Evolutionary conservation across 1,284 basidiomycete species (phyloP).

Genomic region (Ceratobasidium sp.): DNA sequence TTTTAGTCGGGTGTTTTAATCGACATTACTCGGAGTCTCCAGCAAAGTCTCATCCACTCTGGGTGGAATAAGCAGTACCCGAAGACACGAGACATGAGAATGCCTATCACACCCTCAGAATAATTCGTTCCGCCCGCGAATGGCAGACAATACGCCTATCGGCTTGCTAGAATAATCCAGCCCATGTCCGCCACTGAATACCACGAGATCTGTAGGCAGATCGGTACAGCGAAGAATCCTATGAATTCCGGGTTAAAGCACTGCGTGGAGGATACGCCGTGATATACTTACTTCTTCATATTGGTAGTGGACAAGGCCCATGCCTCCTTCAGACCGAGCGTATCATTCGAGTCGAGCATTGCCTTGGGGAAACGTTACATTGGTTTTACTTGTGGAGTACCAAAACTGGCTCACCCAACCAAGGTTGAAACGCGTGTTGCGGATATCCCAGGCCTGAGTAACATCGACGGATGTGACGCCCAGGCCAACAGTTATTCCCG

Average conservation of each 20-base stretch:
- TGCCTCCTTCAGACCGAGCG: constrained; percentile 66
- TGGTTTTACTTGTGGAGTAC: not conserved
- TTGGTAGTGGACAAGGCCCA: constrained; percentile 73
- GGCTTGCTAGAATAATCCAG: constrained; percentile 29
- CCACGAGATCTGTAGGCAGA: constrained; percentile 19
- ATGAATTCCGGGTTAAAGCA: not conserved
- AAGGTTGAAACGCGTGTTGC: constrained; percentile 78
- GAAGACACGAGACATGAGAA: not conserved
- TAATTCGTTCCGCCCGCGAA: not conserved
- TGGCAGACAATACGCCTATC: constrained; percentile 30
- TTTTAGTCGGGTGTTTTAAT: too few species aligned
- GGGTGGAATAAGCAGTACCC: not conserved
- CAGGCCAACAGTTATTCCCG: constrained; percentile 81
- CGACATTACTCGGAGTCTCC: too few species aligned
- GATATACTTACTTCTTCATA: constrained; percentile 63
- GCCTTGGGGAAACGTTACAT: constrained; percentile 49
- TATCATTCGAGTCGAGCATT: constrained; percentile 61
- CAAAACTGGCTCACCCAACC: constrained; percentile 68
- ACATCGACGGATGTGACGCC: constrained; percentile 59
- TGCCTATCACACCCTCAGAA: not conserved
- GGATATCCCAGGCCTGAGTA: constrained; percentile 67
- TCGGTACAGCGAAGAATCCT: constrained; percentile 27
- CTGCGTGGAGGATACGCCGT: not conserved
- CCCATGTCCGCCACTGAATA: constrained; percentile 27
- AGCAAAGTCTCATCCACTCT: too few species aligned